Evolutionary conservation across 1,284 basidiomycete species (phyloP).

Genomic region (Neotropicomus parvogracilis): DNA sequence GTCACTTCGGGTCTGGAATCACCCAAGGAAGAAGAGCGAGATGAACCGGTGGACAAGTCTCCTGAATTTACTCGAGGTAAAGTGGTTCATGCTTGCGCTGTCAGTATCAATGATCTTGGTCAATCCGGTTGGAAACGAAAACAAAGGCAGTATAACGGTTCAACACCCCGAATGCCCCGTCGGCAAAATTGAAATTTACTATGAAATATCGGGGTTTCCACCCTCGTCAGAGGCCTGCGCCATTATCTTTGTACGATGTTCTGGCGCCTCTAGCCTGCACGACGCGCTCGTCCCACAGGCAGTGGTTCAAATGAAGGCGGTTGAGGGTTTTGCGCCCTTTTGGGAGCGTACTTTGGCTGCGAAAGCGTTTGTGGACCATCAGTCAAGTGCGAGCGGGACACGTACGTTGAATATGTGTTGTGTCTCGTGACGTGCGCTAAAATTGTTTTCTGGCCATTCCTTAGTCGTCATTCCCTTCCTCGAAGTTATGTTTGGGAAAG

Average conservation of each 20-base stretch:
- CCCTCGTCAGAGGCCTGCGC: conserved; percentile 39
- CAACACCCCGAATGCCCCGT: conserved; percentile 10
- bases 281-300: conserved; percentile 12
- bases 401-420: conserved; percentile 15
- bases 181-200: conserved; percentile 34
- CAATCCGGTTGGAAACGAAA: not conserved
- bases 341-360: conserved; percentile 21
- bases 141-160: conserved; percentile 20
- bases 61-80: conserved; percentile 44
- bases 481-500: conserved; percentile 16
- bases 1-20: conserved; percentile 32
- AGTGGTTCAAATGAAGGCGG: conserved; percentile 27
- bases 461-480: conserved; percentile 21
- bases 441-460: not conserved
- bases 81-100: not conserved
- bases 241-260: conserved; percentile 43
- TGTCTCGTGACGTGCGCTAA: conserved; percentile 1
- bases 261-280: not conserved
- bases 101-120: not conserved
- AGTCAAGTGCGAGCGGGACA: conserved; percentile 2
- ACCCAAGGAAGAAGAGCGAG: conserved; percentile 36
- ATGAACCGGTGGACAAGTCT: conserved; percentile 32
- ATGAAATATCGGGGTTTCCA: conserved; percentile 46
- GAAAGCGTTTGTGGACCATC: conserved; percentile 26
- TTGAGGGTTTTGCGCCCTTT: conserved; percentile 18